Evolutionary conservation across 257 asterid species (phyloP).

Genomic region (Catharanthus roseus): DNA sequence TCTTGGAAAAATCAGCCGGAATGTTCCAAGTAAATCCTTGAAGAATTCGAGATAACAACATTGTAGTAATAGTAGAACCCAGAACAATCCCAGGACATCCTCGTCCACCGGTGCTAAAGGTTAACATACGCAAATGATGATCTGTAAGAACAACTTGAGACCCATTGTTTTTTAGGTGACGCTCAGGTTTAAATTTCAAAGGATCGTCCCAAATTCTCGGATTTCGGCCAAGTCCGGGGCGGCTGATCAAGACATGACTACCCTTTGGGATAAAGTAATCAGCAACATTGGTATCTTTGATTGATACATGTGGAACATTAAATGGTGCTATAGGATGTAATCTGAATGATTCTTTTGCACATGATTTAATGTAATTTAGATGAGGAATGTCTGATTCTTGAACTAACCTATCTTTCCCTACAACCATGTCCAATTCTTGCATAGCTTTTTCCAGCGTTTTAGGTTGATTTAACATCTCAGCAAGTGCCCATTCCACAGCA

Average conservation of each 20-base stretch:
- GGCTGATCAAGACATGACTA: conserved; percentile 1
- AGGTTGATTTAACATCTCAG: conserved; percentile 16
- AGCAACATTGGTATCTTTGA: background rate
- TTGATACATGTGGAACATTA: conserved; percentile 16
- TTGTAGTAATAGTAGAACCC: background rate
- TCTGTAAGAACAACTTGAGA: background rate
- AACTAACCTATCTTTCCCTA: conserved; percentile 15
- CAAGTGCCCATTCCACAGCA: conserved; percentile 7
- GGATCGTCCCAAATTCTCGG: background rate
- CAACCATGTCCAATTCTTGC: conserved; percentile 8
- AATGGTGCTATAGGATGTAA: conserved; percentile 16
- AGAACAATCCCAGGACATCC: background rate
- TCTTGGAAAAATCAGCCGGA: background rate
- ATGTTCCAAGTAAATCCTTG: conserved; percentile 4
- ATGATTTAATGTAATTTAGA: conserved; percentile 18
- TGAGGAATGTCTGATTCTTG: conserved; percentile 17
- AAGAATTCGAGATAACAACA: background rate
- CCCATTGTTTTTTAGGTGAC: background rate
- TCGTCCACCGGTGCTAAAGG: conserved; percentile 7
- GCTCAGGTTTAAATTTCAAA: conserved; percentile 6
- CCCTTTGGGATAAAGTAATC: conserved; percentile 16
- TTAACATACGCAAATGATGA: background rate
- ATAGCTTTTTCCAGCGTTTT: background rate
- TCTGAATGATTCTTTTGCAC: conserved; percentile 15
- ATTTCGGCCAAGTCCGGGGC: background rate